These are phyloP conservation scores for Suillus sp. DNA, from an alignment of 768 basidiomycete genomes.

Conservation along the genomic window DNA sequence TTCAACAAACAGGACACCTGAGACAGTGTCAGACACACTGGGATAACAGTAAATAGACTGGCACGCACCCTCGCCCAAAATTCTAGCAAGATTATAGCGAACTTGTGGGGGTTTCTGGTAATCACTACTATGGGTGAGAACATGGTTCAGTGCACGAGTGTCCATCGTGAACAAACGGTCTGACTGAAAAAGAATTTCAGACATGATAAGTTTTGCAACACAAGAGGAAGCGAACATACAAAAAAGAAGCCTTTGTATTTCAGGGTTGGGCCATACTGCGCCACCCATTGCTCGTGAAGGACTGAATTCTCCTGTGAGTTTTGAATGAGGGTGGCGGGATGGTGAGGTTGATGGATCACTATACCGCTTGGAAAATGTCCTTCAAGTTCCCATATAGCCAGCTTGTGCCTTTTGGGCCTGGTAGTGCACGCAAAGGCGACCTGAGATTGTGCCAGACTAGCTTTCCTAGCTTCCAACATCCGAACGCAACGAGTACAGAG, in stretches of 20 bases:
- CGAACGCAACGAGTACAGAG: slow-evolving; percentile 28
- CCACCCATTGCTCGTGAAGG: slow-evolving; percentile 47
- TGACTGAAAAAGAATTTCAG: slow-evolving; percentile 22
- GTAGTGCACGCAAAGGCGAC: slow-evolving; percentile 50
- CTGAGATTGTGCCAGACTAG: slow-evolving; percentile 36
- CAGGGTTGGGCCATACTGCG: slow-evolving; percentile 49
- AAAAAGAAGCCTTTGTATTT: slow-evolving; percentile 46
- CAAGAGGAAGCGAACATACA: slow-evolving; percentile 33
- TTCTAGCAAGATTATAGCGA: slow-evolving; percentile 38
- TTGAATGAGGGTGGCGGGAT: neutral
- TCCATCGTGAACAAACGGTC: slow-evolving; percentile 59
- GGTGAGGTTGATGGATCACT: slow-evolving; percentile 5
- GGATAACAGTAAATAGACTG: neutral
- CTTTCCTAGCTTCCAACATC: slow-evolving; percentile 32
- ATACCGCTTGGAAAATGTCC: slow-evolving; percentile 46
- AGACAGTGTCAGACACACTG: neutral
- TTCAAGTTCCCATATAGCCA: slow-evolving; percentile 51
- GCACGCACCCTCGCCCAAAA: slow-evolving; percentile 44
- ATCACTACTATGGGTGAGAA: slow-evolving; percentile 55
- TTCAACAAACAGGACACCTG: slow-evolving; percentile 53
- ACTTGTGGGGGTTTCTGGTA: slow-evolving; percentile 57
- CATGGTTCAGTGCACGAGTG: slow-evolving; percentile 60
- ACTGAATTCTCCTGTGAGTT: slow-evolving; percentile 27
- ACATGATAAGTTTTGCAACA: neutral
- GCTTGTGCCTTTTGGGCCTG: slow-evolving; percentile 49